Evolutionary conservation across 2,329 filamentous ascomycete genomes (phyloP), one percentile per base, ranked within the genome.

Genomic region (Ustulina deusta): DNA sequence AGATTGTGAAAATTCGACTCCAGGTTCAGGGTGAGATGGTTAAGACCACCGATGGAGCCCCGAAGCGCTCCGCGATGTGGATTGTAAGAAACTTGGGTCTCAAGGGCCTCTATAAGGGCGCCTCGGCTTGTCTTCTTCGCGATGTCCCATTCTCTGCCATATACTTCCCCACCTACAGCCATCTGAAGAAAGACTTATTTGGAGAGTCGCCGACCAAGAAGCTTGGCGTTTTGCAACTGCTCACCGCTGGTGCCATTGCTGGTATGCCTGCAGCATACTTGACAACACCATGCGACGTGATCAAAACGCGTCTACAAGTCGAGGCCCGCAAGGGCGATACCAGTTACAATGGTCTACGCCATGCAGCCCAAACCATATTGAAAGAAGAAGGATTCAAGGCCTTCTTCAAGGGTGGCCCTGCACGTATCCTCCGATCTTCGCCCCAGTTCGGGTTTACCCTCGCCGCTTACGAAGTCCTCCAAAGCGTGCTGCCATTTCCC

Each of bases 371-470:
- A 75, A 97, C 93, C 15, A 92, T 99, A 75, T 91, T 86, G 83
- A 89, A 90, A 79, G 93, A 98, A 79, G 96, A 99, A 81, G 96
- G 96, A 11, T 95, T 97, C 87, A 89, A 87, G 71, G 96, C 96
- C 29, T 99, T 99, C 86, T 99, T 98, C 90, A 98, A 98, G 86
- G 96, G 96, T 73, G 96, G 96, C 1, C 94, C 95, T 0, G 96
- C 96, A 9, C 93, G 96, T 84, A 97, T 99, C 77, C 82, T 98
- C 79, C 91, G 96, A 76, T 97, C 94, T 0, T 97, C 94, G 13
- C 96, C 96, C 17, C 96, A 99, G 79, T 99, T 99, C 79, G 96
- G 96, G 72, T 98, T 98, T 85, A 99, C 96, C 0, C 89, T 99
- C 27, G 96, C 96, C 3, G 92, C 93, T 49, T 99, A 98, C 81